Evolutionary conservation across 306 rosid genomes (phyloP).

Genomic region (Dalbergia cultrata): DNA sequence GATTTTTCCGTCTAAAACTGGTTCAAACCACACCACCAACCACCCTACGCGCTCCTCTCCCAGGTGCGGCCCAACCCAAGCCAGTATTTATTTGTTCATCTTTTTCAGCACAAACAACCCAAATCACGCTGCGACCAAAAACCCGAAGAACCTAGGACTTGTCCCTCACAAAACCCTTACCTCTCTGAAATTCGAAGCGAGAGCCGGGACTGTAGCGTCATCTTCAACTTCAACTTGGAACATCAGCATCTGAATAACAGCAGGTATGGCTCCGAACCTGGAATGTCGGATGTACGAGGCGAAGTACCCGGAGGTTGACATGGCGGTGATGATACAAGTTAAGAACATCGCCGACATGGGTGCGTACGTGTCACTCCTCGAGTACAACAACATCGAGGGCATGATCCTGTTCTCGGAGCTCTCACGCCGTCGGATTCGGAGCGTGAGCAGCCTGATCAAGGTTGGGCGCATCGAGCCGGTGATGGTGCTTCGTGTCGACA

Average conservation of each 20-base stretch:
- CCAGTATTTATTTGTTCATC: too few species aligned
- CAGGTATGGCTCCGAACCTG: constrained; percentile 60
- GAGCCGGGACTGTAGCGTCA: too few species aligned
- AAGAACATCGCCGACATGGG: constrained; percentile 99
- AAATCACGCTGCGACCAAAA: too few species aligned
- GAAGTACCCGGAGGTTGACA: constrained; percentile 92
- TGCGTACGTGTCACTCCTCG: constrained; percentile 93
- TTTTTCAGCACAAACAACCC: too few species aligned
- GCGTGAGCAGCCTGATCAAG: constrained; percentile 86
- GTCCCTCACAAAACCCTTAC: too few species aligned
- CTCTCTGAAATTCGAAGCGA: too few species aligned
- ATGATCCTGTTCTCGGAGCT: constrained; percentile 98
- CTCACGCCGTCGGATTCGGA: constrained; percentile 96
- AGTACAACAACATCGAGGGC: constrained; percentile 97
- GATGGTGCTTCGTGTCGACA: constrained; percentile 94
- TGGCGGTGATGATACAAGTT: constrained; percentile 98
- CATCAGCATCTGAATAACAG: neutral
- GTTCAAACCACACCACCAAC: too few species aligned
- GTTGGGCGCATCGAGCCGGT: constrained; percentile 97
- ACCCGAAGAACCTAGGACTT: too few species aligned
- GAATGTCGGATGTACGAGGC: constrained; percentile 98
- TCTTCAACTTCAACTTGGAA: too few species aligned
- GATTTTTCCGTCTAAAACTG: too few species aligned
- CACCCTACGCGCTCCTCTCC: too few species aligned
- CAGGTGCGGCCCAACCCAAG: too few species aligned